phyloP scores from a whole-genome alignment of 2,329 filamentous ascomycete genomes.

The Ophiostoma australiae region DNA sequence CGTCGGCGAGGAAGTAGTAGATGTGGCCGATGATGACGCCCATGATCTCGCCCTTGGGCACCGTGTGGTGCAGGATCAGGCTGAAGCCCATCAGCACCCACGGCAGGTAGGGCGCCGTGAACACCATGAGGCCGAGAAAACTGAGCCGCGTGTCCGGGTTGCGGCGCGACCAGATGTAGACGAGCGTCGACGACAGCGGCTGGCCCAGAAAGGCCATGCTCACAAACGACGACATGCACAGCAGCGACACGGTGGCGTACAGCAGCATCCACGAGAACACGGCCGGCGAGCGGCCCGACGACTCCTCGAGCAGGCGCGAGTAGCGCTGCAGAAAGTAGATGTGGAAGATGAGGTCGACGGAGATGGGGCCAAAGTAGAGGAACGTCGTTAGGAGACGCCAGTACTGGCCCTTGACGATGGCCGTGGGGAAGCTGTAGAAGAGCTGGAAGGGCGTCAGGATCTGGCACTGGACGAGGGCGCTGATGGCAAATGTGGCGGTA shows the following conservation, averaged over 20 bases:
- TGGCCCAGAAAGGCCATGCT: constrained; percentile 94
- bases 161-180: constrained; percentile 95
- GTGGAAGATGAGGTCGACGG: constrained; percentile 91
- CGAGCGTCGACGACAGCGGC: constrained; percentile 82
- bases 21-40: constrained; percentile 92
- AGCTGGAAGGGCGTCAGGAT: constrained; percentile 90
- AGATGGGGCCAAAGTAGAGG: constrained; percentile 93
- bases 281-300: constrained; percentile 82
- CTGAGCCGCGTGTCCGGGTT: constrained; percentile 89
- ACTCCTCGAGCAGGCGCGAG: constrained; percentile 89
- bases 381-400: constrained; percentile 97
- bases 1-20: constrained; percentile 97
- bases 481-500: constrained; percentile 80
- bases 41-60: constrained; percentile 95
- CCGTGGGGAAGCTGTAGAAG: constrained; percentile 91
- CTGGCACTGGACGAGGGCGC: constrained; percentile 86
- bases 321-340: constrained; percentile 98
- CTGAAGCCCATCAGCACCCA: constrained; percentile 95
- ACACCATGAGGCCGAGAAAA: constrained; percentile 82
- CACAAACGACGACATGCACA: constrained; percentile 77
- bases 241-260: constrained; percentile 74
- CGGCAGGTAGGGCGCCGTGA: constrained; percentile 88
- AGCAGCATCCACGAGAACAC: constrained; percentile 93
- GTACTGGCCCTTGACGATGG: constrained; percentile 92
- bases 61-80: constrained; percentile 78